Evolutionary conservation across 148 eudicot genomes (phyloP), one percentile per base, ranked within the genome.

Genomic region (Amaranthus cruentus): DNA sequence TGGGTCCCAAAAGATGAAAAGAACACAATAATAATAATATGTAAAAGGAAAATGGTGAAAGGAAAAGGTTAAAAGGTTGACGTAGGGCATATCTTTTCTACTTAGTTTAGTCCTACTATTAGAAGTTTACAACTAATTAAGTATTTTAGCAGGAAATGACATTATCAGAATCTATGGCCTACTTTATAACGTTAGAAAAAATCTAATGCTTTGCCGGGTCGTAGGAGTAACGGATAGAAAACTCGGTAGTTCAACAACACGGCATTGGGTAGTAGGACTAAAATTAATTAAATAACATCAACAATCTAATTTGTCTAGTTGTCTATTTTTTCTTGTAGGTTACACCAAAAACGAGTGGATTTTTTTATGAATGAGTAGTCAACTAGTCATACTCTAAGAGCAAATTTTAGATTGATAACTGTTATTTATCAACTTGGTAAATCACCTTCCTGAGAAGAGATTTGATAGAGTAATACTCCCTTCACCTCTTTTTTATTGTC

Each of bases 51-150:
- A 42, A 53, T 21, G 47, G 55, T 7, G 53, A 38, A 53, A 55
- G 28, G 44, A 71, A 71, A 71, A 71, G 63, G 38, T 58, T 48
- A 46, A 71, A 71, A 71, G 74, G 65, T 46, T 59, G 18, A 71
- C 18, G 43, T 14, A 18, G 43, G 48, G 55, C 15, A 14, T 12
- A 56, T 43, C 10, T 70, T 44, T 57, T 6, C 46, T 14, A 2
- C 11, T 55, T 7, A 38, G 3, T 21, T 47, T 46, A 38, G 6
- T 56, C 13, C 1, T 18, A 3, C 13, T 9, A 44, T 6, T 64
- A 15, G 0, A 58, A 5, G n/a, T 2, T 56, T 12, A 2, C 4
- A 12, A 3, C 12, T 12, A 6, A 56, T 56, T 56, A 56, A 18
- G 21, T 58, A 42, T 42, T 58, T 47, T 65, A n/a, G 53, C 52